Conservation (phyloP, 1,284 basidiomycete genomes). For the Ustilago curta region DNA sequence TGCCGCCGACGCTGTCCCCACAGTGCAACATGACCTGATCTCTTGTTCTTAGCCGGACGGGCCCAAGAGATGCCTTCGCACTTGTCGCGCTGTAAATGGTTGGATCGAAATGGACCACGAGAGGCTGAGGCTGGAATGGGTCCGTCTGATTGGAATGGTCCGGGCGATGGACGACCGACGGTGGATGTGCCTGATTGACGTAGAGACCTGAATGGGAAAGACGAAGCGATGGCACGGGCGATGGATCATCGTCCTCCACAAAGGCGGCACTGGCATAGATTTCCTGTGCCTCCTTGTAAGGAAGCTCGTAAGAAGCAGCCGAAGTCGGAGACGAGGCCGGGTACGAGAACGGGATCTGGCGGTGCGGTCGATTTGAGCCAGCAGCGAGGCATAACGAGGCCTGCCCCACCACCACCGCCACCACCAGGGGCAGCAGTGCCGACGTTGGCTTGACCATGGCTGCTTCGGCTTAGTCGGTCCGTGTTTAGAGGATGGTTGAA, state of each 20-base stretch:
- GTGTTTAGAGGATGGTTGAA: not conserved
- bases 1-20: conserved; percentile 36
- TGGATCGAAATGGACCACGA: conserved; percentile 47
- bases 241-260: conserved; percentile 43
- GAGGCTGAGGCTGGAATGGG: conserved; percentile 34
- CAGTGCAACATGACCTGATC: conserved; percentile 51
- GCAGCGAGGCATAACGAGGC: conserved; percentile 20
- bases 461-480: not conserved
- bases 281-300: conserved; percentile 6
- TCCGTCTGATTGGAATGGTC: conserved; percentile 32
- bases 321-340: conserved; percentile 14
- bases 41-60: conserved; percentile 28
- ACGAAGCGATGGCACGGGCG: conserved; percentile 37
- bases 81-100: conserved; percentile 17
- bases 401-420: conserved; percentile 12
- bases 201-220: conserved; percentile 55
- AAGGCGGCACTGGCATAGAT: conserved; percentile 12
- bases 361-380: conserved; percentile 24
- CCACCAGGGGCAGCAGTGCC: conserved; percentile 4
- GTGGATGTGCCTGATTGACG: conserved; percentile 48
- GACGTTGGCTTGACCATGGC: conserved; percentile 11
- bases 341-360: conserved; percentile 38
- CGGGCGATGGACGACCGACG: conserved; percentile 24
- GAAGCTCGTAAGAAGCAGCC: conserved; percentile 7
- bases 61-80: conserved; percentile 24